These are phyloP conservation scores for Albizia julibrissin DNA, from an alignment of 306 rosid genomes.

Conservation along the genomic window DNA sequence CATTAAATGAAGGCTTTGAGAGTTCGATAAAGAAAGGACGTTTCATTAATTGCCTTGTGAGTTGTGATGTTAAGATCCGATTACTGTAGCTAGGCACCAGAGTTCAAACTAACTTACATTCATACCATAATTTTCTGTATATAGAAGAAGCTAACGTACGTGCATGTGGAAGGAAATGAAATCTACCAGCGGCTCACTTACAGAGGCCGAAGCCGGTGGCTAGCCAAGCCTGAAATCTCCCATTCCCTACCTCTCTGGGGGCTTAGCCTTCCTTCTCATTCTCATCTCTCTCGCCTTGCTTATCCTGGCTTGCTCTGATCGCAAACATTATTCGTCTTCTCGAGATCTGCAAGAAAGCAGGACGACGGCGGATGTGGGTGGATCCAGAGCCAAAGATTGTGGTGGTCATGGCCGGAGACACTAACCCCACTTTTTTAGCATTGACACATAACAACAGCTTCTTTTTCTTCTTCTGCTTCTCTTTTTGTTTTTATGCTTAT, in stretches of 20 bases:
- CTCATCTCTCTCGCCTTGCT: slow-evolving; percentile 54
- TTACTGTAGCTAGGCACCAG: no score
- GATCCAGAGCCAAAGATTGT: slow-evolving; percentile 52
- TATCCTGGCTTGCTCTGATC: slow-evolving; percentile 56
- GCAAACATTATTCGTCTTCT: slow-evolving; percentile 10
- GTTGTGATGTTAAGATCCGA: no score
- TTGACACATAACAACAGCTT: not conserved
- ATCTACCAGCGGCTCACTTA: not conserved
- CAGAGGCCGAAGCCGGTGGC: slow-evolving; percentile 1
- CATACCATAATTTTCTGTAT: no score
- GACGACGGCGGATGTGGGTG: no score
- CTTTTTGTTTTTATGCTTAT: not conserved
- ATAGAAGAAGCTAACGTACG: no score
- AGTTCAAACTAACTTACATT: no score
- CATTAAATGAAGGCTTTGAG: not conserved
- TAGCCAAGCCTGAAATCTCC: slow-evolving; percentile 62
- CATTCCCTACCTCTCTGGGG: slow-evolving; percentile 64
- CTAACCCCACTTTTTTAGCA: slow-evolving; percentile 72
- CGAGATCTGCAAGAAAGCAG: no score
- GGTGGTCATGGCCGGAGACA: slow-evolving; percentile 85
- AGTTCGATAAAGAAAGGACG: not conserved
- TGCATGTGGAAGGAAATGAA: slow-evolving; percentile 32
- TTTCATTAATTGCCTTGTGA: not conserved
- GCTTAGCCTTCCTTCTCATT: slow-evolving; percentile 54
- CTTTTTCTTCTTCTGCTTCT: no score